Percentiles rank a stretch among this genome's conserved stretches.
phyloP scores from a whole-genome alignment of 495 filamentous ascomycete species.

The Evansstolkia leycettana region DNA sequence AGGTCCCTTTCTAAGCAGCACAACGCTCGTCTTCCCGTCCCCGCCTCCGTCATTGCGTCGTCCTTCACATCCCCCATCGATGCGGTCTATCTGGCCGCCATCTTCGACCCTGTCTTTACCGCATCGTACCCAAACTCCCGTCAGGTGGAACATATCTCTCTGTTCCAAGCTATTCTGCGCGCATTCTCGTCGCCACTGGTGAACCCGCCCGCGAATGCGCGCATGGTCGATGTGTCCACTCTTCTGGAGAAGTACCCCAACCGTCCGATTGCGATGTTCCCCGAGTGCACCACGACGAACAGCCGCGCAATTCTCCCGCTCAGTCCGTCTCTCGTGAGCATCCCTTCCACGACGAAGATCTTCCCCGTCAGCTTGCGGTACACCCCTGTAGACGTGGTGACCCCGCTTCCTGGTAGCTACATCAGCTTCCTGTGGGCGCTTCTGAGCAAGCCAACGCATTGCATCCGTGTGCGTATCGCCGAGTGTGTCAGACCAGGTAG shows the following conservation, averaged over 20 bases:
- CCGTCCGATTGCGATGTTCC: conserved; percentile 72
- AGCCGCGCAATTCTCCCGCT: conserved; percentile 81
- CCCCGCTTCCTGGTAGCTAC: conserved; percentile 65
- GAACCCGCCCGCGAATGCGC: conserved; percentile 31
- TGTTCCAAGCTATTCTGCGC: conserved; percentile 58
- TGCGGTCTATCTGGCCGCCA: conserved; percentile 85
- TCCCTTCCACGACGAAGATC: conserved; percentile 52
- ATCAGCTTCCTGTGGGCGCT: conserved; percentile 69
- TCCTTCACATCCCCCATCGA: conserved; percentile 90
- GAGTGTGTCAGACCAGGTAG: conserved; percentile 43
- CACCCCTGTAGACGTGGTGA: conserved; percentile 77
- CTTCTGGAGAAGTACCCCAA: conserved; percentile 57
- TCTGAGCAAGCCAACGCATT: conserved; percentile 75
- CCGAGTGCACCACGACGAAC: conserved; percentile 90
- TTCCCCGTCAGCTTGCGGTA: conserved; percentile 87
- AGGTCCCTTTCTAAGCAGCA: conserved; percentile 48
- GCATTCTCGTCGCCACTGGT: conserved; percentile 53
- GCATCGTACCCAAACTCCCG: conserved; percentile 60
- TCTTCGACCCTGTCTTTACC: conserved; percentile 94
- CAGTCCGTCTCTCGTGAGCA: conserved; percentile 55
- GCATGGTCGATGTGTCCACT: conserved; percentile 45
- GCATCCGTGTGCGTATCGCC: conserved; percentile 79
- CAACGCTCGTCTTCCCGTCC: conserved; percentile 58
- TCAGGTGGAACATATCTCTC: conserved; percentile 61
- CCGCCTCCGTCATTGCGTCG: conserved; percentile 69